Conservation (phyloP, 2,329 filamentous ascomycete species). For the Aureobasidium zeae region DNA sequence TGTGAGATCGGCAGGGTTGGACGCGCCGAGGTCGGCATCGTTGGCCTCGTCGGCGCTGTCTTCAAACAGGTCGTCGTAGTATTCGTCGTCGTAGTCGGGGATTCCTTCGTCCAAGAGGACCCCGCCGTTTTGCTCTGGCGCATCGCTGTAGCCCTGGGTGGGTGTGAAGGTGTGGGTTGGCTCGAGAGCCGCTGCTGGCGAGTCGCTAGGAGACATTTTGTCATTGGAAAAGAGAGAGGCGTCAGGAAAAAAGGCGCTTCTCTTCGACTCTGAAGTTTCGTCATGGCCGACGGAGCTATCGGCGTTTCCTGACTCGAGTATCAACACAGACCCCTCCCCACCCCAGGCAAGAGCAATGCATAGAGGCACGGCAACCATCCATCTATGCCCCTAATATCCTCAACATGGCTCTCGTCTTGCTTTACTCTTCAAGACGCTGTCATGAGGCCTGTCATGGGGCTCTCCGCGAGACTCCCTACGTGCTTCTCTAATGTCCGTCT, state of each 20-base stretch:
- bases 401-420: conserved; percentile 9
- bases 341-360: too few relatives aligned
- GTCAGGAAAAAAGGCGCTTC: conserved; percentile 5
- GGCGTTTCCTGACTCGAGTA: conserved; percentile 10
- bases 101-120: conserved; percentile 8
- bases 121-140: conserved; percentile 17
- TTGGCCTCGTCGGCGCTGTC: conserved; percentile 50
- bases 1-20: conserved; percentile 59
- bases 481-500: neutral
- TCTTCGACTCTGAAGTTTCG: conserved; percentile 1
- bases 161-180: conserved; percentile 26
- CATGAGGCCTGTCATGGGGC: neutral
- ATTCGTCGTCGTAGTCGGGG: conserved; percentile 47
- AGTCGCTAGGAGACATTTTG: conserved; percentile 8
- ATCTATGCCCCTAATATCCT: neutral
- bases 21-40: conserved; percentile 49
- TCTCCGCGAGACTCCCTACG: neutral
- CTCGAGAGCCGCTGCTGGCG: conserved; percentile 19
- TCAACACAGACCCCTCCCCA: too few relatives aligned
- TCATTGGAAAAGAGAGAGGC: too few relatives aligned
- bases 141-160: conserved; percentile 26
- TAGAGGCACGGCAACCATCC: too few relatives aligned
- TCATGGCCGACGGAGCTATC: conserved; percentile 7
- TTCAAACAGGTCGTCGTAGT: conserved; percentile 50
- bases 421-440: neutral